phyloP scores from a whole-genome alignment of 1,139 yeast genomes.

The Candida tropicalis region DNA sequence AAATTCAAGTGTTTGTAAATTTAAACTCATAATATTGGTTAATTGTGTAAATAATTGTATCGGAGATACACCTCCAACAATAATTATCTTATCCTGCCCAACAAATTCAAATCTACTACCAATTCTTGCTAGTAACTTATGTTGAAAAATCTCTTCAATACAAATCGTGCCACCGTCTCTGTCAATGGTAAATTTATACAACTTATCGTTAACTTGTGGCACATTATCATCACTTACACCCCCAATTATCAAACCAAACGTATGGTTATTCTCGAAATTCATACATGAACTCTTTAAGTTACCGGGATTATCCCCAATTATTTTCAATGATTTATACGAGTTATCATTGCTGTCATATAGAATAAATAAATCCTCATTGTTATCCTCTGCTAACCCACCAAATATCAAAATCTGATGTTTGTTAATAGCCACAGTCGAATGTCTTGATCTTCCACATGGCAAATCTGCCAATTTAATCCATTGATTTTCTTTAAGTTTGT shows the following conservation, averaged over 20 bases:
- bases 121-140: conserved; percentile 35
- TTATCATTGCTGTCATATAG: conserved; percentile 23
- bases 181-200: conserved; percentile 35
- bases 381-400: conserved; percentile 34
- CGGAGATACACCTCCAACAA: conserved; percentile 66
- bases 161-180: conserved; percentile 11
- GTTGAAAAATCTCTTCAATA: conserved; percentile 8
- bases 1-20: conserved; percentile 23
- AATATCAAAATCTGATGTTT: conserved; percentile 45
- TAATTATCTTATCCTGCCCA: conserved; percentile 31
- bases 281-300: conserved; percentile 35
- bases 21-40: conserved; percentile 19
- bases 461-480: conserved; percentile 44
- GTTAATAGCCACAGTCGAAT: conserved; percentile 42
- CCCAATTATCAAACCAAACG: conserved; percentile 56
- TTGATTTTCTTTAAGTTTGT: conserved; percentile 18
- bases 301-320: conserved; percentile 19
- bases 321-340: conserved; percentile 17
- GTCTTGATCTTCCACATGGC: conserved; percentile 56
- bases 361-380: conserved; percentile 19
- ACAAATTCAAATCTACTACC: conserved; percentile 43
- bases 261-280: conserved; percentile 30
- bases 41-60: conserved; percentile 35
- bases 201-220: conserved; percentile 35
- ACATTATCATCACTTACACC: conserved; percentile 45